Evolutionary conservation across 1,284 basidiomycete species (phyloP), one percentile per base, ranked within the genome.

Genomic region (Melampsora larici-populina): DNA sequence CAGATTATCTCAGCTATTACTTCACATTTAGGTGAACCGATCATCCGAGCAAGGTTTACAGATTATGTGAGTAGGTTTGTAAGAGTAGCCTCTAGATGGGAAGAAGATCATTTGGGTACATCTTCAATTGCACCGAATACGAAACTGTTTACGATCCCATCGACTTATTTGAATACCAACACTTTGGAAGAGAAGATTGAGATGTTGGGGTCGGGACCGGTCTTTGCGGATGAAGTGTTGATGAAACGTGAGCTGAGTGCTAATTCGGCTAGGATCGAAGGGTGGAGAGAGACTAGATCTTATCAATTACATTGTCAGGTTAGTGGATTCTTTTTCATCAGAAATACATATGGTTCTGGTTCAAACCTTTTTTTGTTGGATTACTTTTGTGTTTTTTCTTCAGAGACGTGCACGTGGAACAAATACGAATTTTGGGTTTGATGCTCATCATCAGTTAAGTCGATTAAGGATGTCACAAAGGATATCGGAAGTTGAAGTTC

Each of bases 51-150:
- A 11, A 88, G 91, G 17, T 90, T 93, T 81, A 88, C 88, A 18
- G 92, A 94, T 80, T 94, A 92, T 81, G 87, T 90, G 2, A 82
- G 84, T 65, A 88, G 91, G 6, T 94, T 95, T 82, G 87, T 92
- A 40, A 87, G 90, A 46, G 85, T 93, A 49, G 90, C 91, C 0
- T 88, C 91, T 11, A 87, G 90, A 77, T 92, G 92, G 81, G 92
- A 94, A 81, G 91, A 92, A 83, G 87, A 91, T 43, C 86, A 87
- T 15, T 86, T 86, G 26, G 90, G 90, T 0, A 83, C 85, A 13
- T 91, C 91, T 1, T 86, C 86, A 31, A 88, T 93, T 73, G 90
- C 90, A 0, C 90, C 86, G 81, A 88, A 85, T 0, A 83, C 84
- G 24, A 87, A 48, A 87, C 85, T 79, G 43, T 84, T 67, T 72